Base-by-base conservation (phyloP, 352 stramenopile species). In the Phytophthora fragariae region DNA sequence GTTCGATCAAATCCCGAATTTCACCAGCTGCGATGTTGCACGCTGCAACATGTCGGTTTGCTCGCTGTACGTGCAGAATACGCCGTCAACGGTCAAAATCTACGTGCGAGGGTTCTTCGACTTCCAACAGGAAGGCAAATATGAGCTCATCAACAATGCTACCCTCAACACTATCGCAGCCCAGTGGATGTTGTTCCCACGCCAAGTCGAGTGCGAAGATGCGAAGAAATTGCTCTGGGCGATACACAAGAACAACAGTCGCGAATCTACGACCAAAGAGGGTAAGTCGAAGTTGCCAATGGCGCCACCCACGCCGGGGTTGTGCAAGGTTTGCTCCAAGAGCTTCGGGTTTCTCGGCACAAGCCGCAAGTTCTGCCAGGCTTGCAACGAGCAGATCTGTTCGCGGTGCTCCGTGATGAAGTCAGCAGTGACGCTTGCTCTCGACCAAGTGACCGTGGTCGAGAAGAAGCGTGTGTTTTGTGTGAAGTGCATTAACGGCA, bases 101-200 rank as follows among this genome's bases (percentile, higher is more conserved):
- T 82, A 79, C 55, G 65, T 68, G 4, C 75, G 68, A 2, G 72
- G 74, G 56, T 82, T 72, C 54, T 84, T 85, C 39, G 75, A 73
- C 15, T 67, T 83, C 29, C 59, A 65, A 1, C 46, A 66, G 21
- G 17, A n/a, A 29, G 54, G 46, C 50, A 67, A 67, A 27, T 71
- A 70, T 27, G 52, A 76, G 7, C 19, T 76, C 21, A 29, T 65
- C 12, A 73, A n/a, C 47, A 71, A 72, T 11, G 7, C 67, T 4
- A 65, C 68, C 5, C 70, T 79, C 2, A 60, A 55, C 11, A 11
- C 57, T 3, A 75, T 75, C 31, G 65, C 61, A 2, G 37, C 46
- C 2, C 49, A 72, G 11, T 72, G 72, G 66, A 56, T 75, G 53
- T 78, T 68, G 3, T 68, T 63, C 29, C 52, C 50, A 9, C 61